These are phyloP conservation scores for Chrysanthemum seticuspe DNA, from an alignment of 129 eudicot genomes.

Conservation along the genomic window DNA sequence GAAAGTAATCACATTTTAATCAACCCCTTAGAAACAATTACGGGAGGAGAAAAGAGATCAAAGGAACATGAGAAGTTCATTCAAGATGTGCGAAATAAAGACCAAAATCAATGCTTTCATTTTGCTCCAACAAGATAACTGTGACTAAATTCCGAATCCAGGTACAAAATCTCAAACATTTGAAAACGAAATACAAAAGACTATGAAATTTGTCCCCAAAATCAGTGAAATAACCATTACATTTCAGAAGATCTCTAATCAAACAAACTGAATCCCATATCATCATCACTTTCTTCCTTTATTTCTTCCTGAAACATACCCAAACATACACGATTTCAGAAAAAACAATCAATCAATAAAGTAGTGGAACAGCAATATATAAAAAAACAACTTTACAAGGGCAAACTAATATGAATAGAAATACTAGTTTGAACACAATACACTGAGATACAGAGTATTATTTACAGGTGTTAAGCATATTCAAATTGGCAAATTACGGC, in stretches of 20 bases:
- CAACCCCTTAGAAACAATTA: not conserved
- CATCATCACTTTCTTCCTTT: slow-evolving; percentile 72
- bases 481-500: no score
- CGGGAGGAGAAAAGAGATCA: not conserved
- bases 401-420: no score
- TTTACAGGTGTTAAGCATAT: no score
- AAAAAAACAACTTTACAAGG: not conserved
- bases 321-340: no score
- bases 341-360: no score
- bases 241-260: slow-evolving; percentile 35
- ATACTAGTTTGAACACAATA: no score
- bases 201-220: slow-evolving; percentile 12
- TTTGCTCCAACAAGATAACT: slow-evolving; percentile 12
- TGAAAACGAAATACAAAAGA: slow-evolving; percentile 11
- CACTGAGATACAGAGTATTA: no score
- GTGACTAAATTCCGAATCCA: slow-evolving; percentile 13
- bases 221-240: slow-evolving; percentile 22
- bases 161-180: slow-evolving; percentile 15
- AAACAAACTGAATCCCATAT: slow-evolving; percentile 72
- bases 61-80: not conserved
- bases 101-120: slow-evolving; percentile 17
- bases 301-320: no score
- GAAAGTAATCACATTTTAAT: no score
- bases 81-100: not conserved
- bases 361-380: no score